Evolutionary conservation across 2,329 filamentous ascomycete species (phyloP).

Genomic region (Aspergillus uvarum): DNA sequence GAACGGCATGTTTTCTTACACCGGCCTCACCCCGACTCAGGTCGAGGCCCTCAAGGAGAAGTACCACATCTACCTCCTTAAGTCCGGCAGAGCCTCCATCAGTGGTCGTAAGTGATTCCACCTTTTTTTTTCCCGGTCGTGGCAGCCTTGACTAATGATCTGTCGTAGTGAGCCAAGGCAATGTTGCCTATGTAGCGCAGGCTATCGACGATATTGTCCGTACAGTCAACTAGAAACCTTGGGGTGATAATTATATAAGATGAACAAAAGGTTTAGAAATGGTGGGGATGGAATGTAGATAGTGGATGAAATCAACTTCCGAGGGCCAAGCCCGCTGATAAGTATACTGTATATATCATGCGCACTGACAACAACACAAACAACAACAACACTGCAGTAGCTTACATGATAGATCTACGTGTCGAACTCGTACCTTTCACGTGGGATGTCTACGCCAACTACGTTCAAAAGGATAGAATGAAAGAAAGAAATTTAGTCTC

Average conservation of each 20-base stretch:
- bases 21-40: conserved; percentile 48
- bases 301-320: neutral
- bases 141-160: neutral
- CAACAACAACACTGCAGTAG: neutral
- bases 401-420: neutral
- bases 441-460: too few species aligned
- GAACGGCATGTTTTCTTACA: conserved; percentile 89
- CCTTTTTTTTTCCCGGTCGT: neutral
- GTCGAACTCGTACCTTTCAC: neutral
- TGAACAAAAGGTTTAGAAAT: neutral
- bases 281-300: neutral
- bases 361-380: neutral
- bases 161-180: conserved; percentile 38
- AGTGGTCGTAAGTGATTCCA: conserved; percentile 36
- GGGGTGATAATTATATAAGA: neutral
- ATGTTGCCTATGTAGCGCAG: conserved; percentile 41
- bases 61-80: conserved; percentile 46
- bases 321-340: neutral
- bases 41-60: conserved; percentile 44
- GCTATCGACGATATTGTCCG: conserved; percentile 41
- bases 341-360: neutral
- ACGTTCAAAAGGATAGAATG: too few species aligned
- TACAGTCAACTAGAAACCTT: conserved; percentile 27
- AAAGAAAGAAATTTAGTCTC: too few species aligned
- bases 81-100: conserved; percentile 42